Base-by-base conservation (phyloP, 2,329 filamentous ascomycete genomes). In the Zymoseptoria passerinii region DNA sequence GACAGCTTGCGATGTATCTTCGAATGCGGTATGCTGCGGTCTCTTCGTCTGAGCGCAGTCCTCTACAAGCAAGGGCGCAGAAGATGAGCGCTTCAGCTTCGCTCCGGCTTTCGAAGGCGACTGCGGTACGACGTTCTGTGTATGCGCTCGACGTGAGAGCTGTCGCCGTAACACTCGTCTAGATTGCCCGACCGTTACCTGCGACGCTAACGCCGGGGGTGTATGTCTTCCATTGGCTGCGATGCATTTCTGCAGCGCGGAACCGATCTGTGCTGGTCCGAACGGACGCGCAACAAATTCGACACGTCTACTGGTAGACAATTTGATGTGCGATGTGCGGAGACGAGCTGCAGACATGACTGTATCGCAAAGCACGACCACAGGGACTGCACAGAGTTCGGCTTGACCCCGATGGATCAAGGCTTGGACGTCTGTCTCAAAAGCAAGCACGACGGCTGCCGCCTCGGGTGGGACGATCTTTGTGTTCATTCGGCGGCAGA, bases 221-320 rank as follows among this genome's bases (percentile, higher is more conserved):
- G 35, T 44, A 10, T n/a, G 35, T 16, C 10, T 10, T 16, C 35
- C 16, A 18, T 13, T 44, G n/a, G 49, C n/a, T 55, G 52, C 23
- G 23, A 58, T 48, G 29, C 57, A 58, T 8, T 52, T 55, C 27
- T 53, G 48, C 23, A 58, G 51, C 1, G 57, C 57, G 4, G 53
- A 23, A 40, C 48, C 28, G 18, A 58, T 51, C 28, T 54, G 49
- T n/a, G 55, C 52, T 19, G 57, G 57, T 18, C 57, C 57, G 20
- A 58, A 58, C 2, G 57, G 57, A 19, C 55, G 57, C 9, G 57
- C 48, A 7, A 58, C 53, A 23, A 50, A 55, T 27, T 58, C 57
- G 6, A 58, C 13, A 29, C 50, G 9, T 28, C 23, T 52, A 8
- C 13, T 18, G n/a, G 23, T 27, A 9, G 23, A 28, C 4, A 18